Percentiles rank a stretch among this genome's conserved stretches.
These are phyloP conservation scores for Brassica cretica DNA, from an alignment of 345 rosid genomes.

Conservation along the genomic window DNA sequence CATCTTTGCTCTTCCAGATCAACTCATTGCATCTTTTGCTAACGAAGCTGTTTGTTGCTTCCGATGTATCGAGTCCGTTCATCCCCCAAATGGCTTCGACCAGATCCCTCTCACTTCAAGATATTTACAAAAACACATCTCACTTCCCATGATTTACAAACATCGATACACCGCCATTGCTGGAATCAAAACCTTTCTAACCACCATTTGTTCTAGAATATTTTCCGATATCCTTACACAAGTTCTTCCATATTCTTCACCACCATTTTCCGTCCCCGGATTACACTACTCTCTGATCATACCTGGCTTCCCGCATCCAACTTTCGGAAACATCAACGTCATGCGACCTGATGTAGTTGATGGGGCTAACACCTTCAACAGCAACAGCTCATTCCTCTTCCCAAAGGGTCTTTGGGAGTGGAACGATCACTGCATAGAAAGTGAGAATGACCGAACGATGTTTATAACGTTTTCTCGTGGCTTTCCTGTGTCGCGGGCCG, in stretches of 20 bases:
- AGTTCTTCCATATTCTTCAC: constrained; percentile 2
- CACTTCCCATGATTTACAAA: constrained; percentile 27
- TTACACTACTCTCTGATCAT: constrained; percentile 15
- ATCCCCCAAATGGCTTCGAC: not conserved
- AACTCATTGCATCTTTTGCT: no score
- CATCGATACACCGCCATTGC: constrained; percentile 18
- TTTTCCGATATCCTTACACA: constrained; percentile 41
- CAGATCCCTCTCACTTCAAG: constrained; percentile 36
- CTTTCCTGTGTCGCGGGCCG: constrained; percentile 41
- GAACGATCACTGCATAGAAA: not conserved
- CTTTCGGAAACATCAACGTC: constrained; percentile 31
- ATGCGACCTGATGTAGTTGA: no score
- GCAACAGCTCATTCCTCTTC: no score
- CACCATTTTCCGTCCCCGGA: not conserved
- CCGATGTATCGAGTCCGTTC: constrained; percentile 7
- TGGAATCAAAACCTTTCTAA: constrained; percentile 35
- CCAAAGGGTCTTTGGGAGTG: no score
- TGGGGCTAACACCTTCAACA: no score
- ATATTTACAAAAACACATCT: constrained; percentile 15
- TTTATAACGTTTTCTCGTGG: constrained; percentile 54
- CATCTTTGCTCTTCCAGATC: no score
- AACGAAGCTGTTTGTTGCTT: constrained; percentile 38
- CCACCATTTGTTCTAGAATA: constrained; percentile 35
- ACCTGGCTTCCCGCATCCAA: constrained; percentile 48
- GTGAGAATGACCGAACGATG: constrained; percentile 44